These are phyloP conservation scores for Coemansia sp. DNA, from an alignment of 192 early-diverging fungal species.

Conservation along the genomic window DNA sequence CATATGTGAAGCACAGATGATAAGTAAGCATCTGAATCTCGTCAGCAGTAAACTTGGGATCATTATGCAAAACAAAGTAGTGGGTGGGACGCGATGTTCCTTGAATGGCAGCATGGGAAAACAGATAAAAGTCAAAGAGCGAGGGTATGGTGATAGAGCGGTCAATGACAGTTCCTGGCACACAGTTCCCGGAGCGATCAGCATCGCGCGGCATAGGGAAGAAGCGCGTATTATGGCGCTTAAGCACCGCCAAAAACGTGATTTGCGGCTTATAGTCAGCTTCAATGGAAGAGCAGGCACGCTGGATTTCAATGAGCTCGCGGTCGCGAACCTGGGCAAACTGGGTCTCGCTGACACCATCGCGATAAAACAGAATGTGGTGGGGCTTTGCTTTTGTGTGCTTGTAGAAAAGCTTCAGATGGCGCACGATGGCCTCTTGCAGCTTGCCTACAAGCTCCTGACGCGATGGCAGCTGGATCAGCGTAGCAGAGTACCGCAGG, in stretches of 20 bases:
- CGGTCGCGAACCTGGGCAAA: slow-evolving; percentile 68
- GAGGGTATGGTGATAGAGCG: slow-evolving; percentile 69
- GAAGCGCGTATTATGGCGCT: slow-evolving; percentile 81
- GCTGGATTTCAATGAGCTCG: slow-evolving; percentile 73
- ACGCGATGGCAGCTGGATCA: slow-evolving; percentile 66
- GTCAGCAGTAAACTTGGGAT: slow-evolving; percentile 76
- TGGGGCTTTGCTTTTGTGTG: slow-evolving; percentile 61
- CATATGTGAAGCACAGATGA: slow-evolving; percentile 85
- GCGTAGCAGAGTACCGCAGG: slow-evolving; percentile 60
- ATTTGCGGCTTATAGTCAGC: slow-evolving; percentile 70
- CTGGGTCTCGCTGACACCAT: slow-evolving; percentile 88
- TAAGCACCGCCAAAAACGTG: slow-evolving; percentile 69
- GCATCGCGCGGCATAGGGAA: slow-evolving; percentile 66
- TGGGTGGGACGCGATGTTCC: slow-evolving; percentile 90
- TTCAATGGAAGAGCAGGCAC: slow-evolving; percentile 63
- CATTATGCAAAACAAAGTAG: slow-evolving; percentile 88
- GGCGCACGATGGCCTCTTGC: slow-evolving; percentile 58
- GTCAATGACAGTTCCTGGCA: slow-evolving; percentile 81
- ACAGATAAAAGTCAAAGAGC: slow-evolving; percentile 86
- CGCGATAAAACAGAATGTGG: slow-evolving; percentile 84
- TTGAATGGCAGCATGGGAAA: slow-evolving; percentile 86
- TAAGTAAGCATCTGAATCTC: slow-evolving; percentile 84
- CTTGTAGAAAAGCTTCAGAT: slow-evolving; percentile 64
- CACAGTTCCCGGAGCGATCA: slow-evolving; percentile 77
- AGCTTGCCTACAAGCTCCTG: slow-evolving; percentile 73